Evolutionary conservation across 2,329 filamentous ascomycete species (phyloP).

Genomic region (Scopulariopsis brevicaulis): DNA sequence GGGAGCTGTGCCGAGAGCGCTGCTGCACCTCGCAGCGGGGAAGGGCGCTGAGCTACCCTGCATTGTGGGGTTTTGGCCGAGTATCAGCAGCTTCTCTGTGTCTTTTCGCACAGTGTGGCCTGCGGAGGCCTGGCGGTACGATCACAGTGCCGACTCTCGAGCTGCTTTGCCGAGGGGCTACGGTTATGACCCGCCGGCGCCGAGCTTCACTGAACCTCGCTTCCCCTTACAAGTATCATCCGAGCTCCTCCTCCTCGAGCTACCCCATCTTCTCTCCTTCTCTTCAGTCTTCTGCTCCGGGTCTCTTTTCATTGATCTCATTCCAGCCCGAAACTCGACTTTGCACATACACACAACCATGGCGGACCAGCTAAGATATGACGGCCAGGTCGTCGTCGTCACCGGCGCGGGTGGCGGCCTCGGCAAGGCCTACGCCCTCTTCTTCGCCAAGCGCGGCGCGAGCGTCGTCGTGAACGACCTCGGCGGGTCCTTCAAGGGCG

Average conservation of each 20-base stretch:
- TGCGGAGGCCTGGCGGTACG: neutral
- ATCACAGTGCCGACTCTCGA: neutral
- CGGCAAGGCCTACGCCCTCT: conserved; percentile 73
- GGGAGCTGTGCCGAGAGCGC: neutral
- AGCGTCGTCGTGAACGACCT: conserved; percentile 96
- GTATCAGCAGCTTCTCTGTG: neutral
- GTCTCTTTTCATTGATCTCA: neutral
- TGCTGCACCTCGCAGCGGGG: neutral
- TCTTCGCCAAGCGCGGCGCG: conserved; percentile 85
- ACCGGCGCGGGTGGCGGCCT: conserved; percentile 73
- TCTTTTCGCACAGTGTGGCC: neutral
- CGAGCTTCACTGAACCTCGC: neutral
- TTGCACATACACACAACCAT: conserved; percentile 28
- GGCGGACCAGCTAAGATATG: conserved; percentile 62
- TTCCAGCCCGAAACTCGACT: neutral
- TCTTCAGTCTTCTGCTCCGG: neutral
- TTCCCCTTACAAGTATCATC: neutral
- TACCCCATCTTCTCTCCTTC: neutral
- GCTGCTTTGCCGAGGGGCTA: neutral
- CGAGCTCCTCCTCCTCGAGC: neutral
- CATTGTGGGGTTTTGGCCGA: neutral
- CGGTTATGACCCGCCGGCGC: neutral
- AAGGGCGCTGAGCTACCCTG: neutral
- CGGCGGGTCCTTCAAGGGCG: conserved; percentile 84
- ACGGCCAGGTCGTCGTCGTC: conserved; percentile 75